These are phyloP conservation scores for Malus hybrid DNA, from an alignment of 331 rosid species.

Conservation along the genomic window DNA sequence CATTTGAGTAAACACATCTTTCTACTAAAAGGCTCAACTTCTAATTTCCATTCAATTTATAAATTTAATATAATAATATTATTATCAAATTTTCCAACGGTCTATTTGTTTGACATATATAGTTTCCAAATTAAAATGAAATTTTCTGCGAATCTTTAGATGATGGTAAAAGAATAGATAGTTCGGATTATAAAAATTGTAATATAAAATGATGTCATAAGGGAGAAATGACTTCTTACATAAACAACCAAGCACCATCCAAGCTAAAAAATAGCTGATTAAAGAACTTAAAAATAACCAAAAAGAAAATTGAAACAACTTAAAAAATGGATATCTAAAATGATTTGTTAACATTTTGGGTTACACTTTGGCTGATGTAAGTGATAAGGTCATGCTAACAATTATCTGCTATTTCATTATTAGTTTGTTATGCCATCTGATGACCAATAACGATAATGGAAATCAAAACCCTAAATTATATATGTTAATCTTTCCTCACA, in stretches of 20 bases:
- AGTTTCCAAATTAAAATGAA: not conserved
- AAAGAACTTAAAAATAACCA: not conserved
- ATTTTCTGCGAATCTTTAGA: not conserved
- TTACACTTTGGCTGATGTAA: not conserved
- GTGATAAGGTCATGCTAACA: not conserved
- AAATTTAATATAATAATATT: no score
- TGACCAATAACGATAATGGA: no score
- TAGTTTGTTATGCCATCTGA: no score
- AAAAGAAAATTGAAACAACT: not conserved
- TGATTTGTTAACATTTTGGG: not conserved
- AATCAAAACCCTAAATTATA: no score
- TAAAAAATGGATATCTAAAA: not conserved
- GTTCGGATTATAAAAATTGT: not conserved
- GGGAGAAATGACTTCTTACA: not conserved
- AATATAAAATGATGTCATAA: no score
- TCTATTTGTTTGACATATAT: no score
- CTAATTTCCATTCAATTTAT: no score
- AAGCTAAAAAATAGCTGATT: not conserved
- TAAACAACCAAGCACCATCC: not conserved
- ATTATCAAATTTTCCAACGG: no score
- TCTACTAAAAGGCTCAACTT: no score
- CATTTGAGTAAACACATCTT: no score
- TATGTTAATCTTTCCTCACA: not conserved
- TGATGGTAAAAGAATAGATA: no score
- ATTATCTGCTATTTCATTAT: not conserved